Conservation (phyloP, 352 stramenopile species). For the Phytophthora multivora region DNA sequence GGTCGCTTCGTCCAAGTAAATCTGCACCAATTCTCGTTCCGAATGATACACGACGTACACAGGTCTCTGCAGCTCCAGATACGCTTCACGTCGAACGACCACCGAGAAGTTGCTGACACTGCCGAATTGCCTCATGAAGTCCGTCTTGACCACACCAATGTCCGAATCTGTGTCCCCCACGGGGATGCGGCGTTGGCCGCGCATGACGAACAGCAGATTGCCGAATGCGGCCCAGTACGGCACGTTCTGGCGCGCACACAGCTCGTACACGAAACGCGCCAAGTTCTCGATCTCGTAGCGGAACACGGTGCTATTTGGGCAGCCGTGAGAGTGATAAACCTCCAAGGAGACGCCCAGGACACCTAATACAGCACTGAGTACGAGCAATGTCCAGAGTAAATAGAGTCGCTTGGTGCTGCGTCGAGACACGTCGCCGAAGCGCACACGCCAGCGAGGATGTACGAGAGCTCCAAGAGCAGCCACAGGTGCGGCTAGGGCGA, state of each 20-base stretch:
- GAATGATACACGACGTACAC: slow-evolving; percentile 59
- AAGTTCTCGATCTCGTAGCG: slow-evolving; percentile 73
- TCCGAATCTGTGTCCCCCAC: slow-evolving; percentile 82
- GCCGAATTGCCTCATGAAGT: slow-evolving; percentile 54
- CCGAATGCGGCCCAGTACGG: slow-evolving; percentile 78
- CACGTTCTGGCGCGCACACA: slow-evolving; percentile 52
- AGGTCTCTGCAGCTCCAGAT: slow-evolving; percentile 47
- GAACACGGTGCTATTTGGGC: slow-evolving; percentile 70
- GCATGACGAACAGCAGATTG: slow-evolving; percentile 79
- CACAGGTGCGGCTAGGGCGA: slow-evolving; percentile 33
- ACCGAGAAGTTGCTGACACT: slow-evolving; percentile 63
- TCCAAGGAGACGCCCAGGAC: slow-evolving; percentile 59
- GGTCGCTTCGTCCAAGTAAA: slow-evolving; percentile 57
- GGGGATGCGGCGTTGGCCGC: slow-evolving; percentile 61
- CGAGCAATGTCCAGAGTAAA: slow-evolving; percentile 53
- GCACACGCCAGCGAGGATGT: slow-evolving; percentile 46
- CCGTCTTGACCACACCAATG: slow-evolving; percentile 65
- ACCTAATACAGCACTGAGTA: slow-evolving; percentile 30
- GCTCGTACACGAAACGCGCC: slow-evolving; percentile 64
- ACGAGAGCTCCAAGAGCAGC: slow-evolving; percentile 37
- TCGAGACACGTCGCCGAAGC: slow-evolving; percentile 28
- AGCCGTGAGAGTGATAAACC: slow-evolving; percentile 62
- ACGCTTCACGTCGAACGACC: slow-evolving; percentile 46
- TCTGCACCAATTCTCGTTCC: slow-evolving; percentile 69
- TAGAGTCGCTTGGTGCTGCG: slow-evolving; percentile 25